Evolutionary conservation across 139 green algal genomes (phyloP).

Genomic region (Chlamydomonas schloesseri): DNA sequence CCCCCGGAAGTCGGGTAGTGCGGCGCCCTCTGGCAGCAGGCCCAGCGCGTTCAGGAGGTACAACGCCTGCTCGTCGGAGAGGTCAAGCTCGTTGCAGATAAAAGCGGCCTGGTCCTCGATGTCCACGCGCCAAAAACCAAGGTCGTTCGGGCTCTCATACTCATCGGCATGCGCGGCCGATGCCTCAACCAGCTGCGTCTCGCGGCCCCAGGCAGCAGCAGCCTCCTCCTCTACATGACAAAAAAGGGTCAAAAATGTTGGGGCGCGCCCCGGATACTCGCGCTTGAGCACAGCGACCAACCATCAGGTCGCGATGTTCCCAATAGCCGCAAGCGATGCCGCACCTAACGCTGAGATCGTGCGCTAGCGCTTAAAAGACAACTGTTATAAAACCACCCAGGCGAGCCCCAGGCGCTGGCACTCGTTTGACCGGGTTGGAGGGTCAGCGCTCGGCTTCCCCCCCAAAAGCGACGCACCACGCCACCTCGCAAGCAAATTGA

Average conservation of each 20-base stretch:
- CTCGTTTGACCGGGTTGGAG: too few relatives aligned
- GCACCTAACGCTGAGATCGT: not conserved
- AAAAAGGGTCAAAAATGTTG: not conserved
- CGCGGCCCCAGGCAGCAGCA: not conserved
- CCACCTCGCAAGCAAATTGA: not conserved
- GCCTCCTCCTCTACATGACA: not conserved
- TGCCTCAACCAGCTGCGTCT: not conserved
- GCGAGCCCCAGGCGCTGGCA: too few relatives aligned
- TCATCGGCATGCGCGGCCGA: slow-evolving; percentile 7
- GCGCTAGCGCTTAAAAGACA: not conserved
- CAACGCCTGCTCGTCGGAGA: slow-evolving; percentile 32
- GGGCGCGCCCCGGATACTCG: not conserved
- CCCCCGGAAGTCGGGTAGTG: not conserved
- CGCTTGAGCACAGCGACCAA: not conserved
- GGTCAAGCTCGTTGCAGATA: slow-evolving; percentile 39
- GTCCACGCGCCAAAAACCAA: slow-evolving; percentile 19
- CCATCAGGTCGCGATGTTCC: not conserved
- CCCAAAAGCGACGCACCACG: too few relatives aligned
- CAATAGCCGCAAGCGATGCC: not conserved
- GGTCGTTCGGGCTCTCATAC: slow-evolving; percentile 11
- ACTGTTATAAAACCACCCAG: too few relatives aligned
- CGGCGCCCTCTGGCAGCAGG: slow-evolving; percentile 9
- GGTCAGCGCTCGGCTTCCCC: not conserved
- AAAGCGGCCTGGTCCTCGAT: slow-evolving; percentile 39
- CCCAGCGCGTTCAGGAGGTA: slow-evolving; percentile 31